Base-by-base conservation (phyloP, 192 early-diverging fungal genomes). In the Obelidium mucronatum region DNA sequence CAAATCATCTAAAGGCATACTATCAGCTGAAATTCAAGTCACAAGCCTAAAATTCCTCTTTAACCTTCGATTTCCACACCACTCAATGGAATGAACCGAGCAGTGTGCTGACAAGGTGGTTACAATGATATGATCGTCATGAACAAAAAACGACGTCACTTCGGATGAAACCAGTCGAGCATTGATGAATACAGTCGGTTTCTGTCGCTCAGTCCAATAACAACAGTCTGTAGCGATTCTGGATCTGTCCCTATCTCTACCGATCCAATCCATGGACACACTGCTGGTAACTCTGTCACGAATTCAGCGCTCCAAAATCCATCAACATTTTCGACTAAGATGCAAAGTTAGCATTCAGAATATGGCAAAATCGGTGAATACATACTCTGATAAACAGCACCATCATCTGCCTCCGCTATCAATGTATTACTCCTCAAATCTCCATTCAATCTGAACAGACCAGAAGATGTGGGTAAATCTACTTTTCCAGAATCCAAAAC, bases 121-220 rank as follows among this genome's bases (percentile, higher is more conserved):
- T 61, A 91, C 91, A 19, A 98, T 85, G 53, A 99, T 78, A 78
- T 92, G 94, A 64, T 93, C 88, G 65, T 86, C 84, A 66, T 94
- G 94, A 35, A 97, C 61, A 55, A 88, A 92, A 73, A 95, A 98
- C 17, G 96, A 97, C 19, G 94, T 95, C 64, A 91, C 93, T 6
- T 93, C 93, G 0, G 89, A 76, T 31, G 93, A 88, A 13, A 99
- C 72, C 31, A 94, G 70, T 3, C 80, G 89, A 53, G 83, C 82
- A 59, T 93, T 91, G 39, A 88, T 90, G n/a, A n/a, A 80, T 92
- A 96, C n/a, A 99, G 88, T 67, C 93, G 92, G 81, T 93, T 93
- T 73, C 94, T 89, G 33, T 88, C 81, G 0, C 88, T 90, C 28
- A 95, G 87, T 6, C 91, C 96, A 75, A 98, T 82, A 11, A 95